phyloP scores from a whole-genome alignment of 192 early-diverging fungal species.

The Phlyctochytrium planicorne region DNA sequence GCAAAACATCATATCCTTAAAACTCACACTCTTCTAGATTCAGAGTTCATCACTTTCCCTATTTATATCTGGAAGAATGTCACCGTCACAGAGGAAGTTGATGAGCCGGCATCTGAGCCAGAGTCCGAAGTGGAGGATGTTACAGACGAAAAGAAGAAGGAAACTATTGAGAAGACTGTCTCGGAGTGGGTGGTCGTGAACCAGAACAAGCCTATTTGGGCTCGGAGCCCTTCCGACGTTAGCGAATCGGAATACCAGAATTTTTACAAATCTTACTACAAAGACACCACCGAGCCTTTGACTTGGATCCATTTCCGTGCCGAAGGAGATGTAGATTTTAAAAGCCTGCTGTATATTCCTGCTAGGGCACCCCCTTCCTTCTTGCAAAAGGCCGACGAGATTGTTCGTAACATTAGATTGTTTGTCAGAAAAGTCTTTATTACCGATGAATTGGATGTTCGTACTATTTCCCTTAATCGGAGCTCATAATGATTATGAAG shows the following conservation, averaged over 20 bases:
- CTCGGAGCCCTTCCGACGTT: constrained; percentile 75
- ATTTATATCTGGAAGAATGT: constrained; percentile 76
- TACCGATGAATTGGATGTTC: constrained; percentile 70
- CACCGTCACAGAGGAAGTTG: constrained; percentile 58
- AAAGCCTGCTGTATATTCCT: constrained; percentile 84
- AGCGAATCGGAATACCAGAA: constrained; percentile 80
- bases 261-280: constrained; percentile 83
- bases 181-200: constrained; percentile 81
- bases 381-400: constrained; percentile 33
- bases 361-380: constrained; percentile 50
- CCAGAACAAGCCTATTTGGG: constrained; percentile 92
- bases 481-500: constrained; percentile 28
- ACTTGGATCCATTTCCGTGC: constrained; percentile 87
- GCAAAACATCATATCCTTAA: background rate
- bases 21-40: constrained; percentile 10
- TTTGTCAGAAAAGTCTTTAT: constrained; percentile 98
- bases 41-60: constrained; percentile 97
- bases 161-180: constrained; percentile 58
- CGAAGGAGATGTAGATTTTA: constrained; percentile 92
- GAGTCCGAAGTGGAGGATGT: constrained; percentile 59
- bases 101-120: constrained; percentile 44
- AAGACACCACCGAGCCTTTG: constrained; percentile 71
- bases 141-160: constrained; percentile 49
- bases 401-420: constrained; percentile 78
- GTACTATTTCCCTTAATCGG: constrained; percentile 3